phyloP scores from a whole-genome alignment of 208 protist species.

The Acanthamoeba castellanii region DNA sequence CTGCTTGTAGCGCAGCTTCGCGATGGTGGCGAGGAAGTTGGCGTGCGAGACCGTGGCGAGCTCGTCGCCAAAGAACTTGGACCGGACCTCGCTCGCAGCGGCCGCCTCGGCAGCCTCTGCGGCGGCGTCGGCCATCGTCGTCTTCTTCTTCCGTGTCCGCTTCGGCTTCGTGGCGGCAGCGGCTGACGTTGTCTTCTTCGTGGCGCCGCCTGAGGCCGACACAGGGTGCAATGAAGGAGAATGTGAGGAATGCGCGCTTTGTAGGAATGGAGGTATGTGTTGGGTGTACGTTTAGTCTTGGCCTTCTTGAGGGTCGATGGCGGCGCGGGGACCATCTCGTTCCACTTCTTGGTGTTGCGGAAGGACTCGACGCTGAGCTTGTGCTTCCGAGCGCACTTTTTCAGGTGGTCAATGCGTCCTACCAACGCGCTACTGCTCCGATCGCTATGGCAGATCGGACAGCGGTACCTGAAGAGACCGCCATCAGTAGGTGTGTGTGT shows the following conservation, averaged over 20 bases:
- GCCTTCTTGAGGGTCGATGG: not conserved
- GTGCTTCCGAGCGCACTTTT: slow-evolving; percentile 38
- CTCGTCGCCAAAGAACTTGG: slow-evolving; percentile 28
- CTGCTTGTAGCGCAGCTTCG: slow-evolving; percentile 51
- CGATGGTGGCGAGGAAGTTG: slow-evolving; percentile 49
- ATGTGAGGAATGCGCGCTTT: too few species aligned
- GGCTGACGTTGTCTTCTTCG: not conserved
- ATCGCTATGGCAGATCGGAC: slow-evolving; percentile 12
- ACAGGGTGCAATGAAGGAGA: not conserved
- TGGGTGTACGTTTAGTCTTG: not conserved
- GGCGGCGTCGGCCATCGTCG: not conserved
- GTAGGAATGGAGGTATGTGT: not conserved
- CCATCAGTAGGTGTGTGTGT: not conserved
- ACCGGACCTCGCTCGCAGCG: not conserved
- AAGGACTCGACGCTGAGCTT: slow-evolving; percentile 48
- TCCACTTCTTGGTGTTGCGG: slow-evolving; percentile 41
- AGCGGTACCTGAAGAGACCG: not conserved
- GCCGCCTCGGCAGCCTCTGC: too few species aligned
- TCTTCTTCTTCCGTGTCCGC: not conserved
- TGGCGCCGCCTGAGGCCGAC: not conserved
- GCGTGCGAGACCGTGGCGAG: not conserved
- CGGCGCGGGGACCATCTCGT: not conserved
- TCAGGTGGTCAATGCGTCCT: slow-evolving; percentile 38
- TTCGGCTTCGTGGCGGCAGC: not conserved
- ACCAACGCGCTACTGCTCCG: not conserved